Percentiles rank a stretch among this genome's conserved stretches.
phyloP scores from a whole-genome alignment of 164 flowering plant genomes.

The Liquidambar formosana region DNA sequence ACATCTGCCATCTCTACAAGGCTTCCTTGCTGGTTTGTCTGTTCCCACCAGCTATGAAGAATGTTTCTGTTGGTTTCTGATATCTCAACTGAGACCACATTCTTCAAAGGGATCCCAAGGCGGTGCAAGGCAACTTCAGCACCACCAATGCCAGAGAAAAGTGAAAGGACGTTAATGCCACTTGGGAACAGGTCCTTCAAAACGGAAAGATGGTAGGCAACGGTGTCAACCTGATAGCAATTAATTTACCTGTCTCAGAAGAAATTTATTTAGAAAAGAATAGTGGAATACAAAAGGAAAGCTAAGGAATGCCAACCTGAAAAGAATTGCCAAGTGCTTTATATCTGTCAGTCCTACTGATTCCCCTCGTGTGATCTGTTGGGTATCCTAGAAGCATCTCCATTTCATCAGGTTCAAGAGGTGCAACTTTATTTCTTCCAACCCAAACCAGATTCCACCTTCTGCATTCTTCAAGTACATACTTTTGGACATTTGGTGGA shows the following conservation, averaged over 20 bases:
- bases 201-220: conserved; percentile 85
- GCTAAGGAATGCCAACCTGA: conserved; percentile 54
- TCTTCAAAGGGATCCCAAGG: conserved; percentile 74
- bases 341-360: conserved; percentile 73
- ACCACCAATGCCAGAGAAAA: conserved; percentile 92
- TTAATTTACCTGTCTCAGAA: too few species aligned
- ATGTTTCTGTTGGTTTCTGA: conserved; percentile 72
- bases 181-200: conserved; percentile 60
- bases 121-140: conserved; percentile 90
- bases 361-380: conserved; percentile 80
- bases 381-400: conserved; percentile 86
- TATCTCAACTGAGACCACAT: conserved; percentile 82
- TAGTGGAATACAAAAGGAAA: not conserved
- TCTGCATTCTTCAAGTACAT: conserved; percentile 60
- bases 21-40: conserved; percentile 69
- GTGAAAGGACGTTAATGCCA: conserved; percentile 73
- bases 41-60: conserved; percentile 84
- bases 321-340: conserved; percentile 88
- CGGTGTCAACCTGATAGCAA: conserved; percentile 81
- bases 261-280: too few species aligned
- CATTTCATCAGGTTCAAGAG: conserved; percentile 85
- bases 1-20: conserved; percentile 62
- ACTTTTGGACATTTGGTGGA: conserved; percentile 57
- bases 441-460: conserved; percentile 98
- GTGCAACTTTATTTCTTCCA: conserved; percentile 82